Percentiles rank a stretch among this genome's conserved stretches.
Evolutionary conservation across 2,329 filamentous ascomycete species (phyloP).

Genomic region (Huntiella moniliformis): DNA sequence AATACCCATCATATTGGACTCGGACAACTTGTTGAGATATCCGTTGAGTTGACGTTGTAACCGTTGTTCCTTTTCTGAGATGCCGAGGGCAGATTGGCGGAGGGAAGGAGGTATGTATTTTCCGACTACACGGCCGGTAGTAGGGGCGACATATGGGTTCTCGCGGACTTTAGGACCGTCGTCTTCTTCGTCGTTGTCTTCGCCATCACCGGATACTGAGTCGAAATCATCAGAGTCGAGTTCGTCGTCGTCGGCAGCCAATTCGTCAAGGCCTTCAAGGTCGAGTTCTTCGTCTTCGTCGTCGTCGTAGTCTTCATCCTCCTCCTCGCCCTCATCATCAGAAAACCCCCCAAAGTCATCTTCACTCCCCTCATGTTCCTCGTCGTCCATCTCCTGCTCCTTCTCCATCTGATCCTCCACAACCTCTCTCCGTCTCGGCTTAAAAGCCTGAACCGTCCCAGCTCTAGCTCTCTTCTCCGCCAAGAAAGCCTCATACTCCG

Average conservation of each 20-base stretch:
- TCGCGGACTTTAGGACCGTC: conserved; percentile 33
- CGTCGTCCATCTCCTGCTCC: not conserved
- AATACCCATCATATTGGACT: conserved; percentile 74
- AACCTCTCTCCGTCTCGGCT: not conserved
- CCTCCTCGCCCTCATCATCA: conserved; percentile 1
- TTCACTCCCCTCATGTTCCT: not conserved
- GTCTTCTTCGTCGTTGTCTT: conserved; percentile 18
- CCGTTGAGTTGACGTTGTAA: conserved; percentile 71
- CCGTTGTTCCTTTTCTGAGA: conserved; percentile 42
- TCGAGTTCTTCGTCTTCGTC: conserved; percentile 1
- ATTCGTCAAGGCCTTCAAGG: not conserved
- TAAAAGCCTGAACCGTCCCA: not conserved
- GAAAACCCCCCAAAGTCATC: not conserved
- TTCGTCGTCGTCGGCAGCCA: not conserved
- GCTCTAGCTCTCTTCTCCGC: conserved; percentile 16
- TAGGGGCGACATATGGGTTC: conserved; percentile 75
- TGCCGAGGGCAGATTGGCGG: conserved; percentile 42
- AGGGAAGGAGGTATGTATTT: conserved; percentile 88
- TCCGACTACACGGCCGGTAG: conserved; percentile 24
- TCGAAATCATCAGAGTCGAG: conserved; percentile 7
- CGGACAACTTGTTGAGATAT: conserved; percentile 79
- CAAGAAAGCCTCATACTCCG: conserved; percentile 41
- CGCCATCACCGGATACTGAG: not conserved
- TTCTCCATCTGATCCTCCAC: not conserved
- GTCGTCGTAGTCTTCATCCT: not conserved